A percentile compares a stretch with the other conserved stretches of the same genome.
These are phyloP conservation scores for Dichotomopilus funicola DNA, from an alignment of 2,329 filamentous ascomycete species.

Conservation along the genomic window DNA sequence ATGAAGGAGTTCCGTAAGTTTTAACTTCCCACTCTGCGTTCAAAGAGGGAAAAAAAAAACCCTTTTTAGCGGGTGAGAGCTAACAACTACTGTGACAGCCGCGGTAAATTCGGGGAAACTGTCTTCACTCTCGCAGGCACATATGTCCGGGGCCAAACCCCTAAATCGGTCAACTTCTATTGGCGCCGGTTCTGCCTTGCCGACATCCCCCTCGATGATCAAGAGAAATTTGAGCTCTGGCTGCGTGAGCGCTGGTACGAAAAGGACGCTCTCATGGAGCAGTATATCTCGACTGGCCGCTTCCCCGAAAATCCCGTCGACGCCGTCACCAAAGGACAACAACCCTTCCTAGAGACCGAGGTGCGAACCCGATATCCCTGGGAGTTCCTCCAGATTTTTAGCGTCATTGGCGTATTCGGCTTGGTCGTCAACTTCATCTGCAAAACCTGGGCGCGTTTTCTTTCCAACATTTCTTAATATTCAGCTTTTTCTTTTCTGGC, in stretches of 20 bases:
- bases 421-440: slow-evolving; percentile 35
- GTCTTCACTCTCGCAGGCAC: slow-evolving; percentile 82
- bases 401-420: slow-evolving; percentile 40
- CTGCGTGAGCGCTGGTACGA: slow-evolving; percentile 81
- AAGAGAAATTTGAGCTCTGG: slow-evolving; percentile 75
- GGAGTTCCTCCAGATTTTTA: slow-evolving; percentile 51
- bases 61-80: neutral
- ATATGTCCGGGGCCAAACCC: slow-evolving; percentile 80
- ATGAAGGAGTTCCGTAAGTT: slow-evolving; percentile 85
- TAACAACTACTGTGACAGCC: slow-evolving; percentile 38
- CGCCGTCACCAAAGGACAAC: slow-evolving; percentile 30
- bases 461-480: slow-evolving; percentile 9
- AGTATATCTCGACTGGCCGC: slow-evolving; percentile 68
- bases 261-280: slow-evolving; percentile 83
- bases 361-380: slow-evolving; percentile 48
- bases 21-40: neutral
- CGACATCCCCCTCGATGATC: slow-evolving; percentile 72
- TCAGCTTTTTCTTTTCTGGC: slow-evolving; percentile 5
- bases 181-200: slow-evolving; percentile 80
- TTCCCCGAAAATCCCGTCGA: slow-evolving; percentile 63
- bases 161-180: slow-evolving; percentile 94
- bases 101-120: slow-evolving; percentile 80
- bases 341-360: slow-evolving; percentile 49
- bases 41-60: too few relatives aligned
- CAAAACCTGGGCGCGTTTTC: slow-evolving; percentile 23